Evolutionary conservation across 768 basidiomycete genomes (phyloP).

Genomic region (Pisolithus sp.): DNA sequence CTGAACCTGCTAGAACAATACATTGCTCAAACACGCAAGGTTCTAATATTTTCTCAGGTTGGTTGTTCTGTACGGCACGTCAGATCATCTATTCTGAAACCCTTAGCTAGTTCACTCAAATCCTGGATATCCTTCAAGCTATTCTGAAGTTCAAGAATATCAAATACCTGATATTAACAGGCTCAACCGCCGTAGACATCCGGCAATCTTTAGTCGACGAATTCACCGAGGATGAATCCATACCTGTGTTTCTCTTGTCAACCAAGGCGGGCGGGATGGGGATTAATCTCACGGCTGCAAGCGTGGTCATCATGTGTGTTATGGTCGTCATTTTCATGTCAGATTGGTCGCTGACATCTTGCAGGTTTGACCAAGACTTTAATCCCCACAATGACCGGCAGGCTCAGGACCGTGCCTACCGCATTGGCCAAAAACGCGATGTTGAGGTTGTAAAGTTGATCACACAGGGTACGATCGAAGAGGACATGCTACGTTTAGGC

Average conservation of each 20-base stretch:
- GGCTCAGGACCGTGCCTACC: conserved; percentile 95
- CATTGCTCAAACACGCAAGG: conserved; percentile 60
- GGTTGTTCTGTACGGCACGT: conserved; percentile 11
- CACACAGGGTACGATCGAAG: conserved; percentile 87
- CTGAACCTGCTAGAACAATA: conserved; percentile 67
- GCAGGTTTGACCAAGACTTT: conserved; percentile 95
- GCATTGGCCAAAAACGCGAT: conserved; percentile 90
- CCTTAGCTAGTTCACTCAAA: conserved; percentile 77
- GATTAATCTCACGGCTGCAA: conserved; percentile 93
- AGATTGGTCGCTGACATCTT: conserved; percentile 2
- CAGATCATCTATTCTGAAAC: neutral
- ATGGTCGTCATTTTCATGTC: neutral
- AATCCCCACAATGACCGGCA: conserved; percentile 97
- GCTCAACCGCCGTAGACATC: conserved; percentile 88
- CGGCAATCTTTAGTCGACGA: conserved; percentile 93
- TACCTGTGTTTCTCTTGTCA: conserved; percentile 84
- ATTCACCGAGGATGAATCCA: conserved; percentile 78
- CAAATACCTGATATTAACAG: conserved; percentile 81
- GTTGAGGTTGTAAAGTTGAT: conserved; percentile 95
- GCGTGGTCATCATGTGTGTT: conserved; percentile 84
- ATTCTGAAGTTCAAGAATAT: conserved; percentile 67
- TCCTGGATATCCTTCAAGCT: conserved; percentile 86
- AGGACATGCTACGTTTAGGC: conserved; percentile 89
- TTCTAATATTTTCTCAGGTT: conserved; percentile 94
- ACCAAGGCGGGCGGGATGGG: conserved; percentile 96